phyloP scores from a whole-genome alignment of 495 filamentous ascomycete species.

The Trichocladium uniseriatum region DNA sequence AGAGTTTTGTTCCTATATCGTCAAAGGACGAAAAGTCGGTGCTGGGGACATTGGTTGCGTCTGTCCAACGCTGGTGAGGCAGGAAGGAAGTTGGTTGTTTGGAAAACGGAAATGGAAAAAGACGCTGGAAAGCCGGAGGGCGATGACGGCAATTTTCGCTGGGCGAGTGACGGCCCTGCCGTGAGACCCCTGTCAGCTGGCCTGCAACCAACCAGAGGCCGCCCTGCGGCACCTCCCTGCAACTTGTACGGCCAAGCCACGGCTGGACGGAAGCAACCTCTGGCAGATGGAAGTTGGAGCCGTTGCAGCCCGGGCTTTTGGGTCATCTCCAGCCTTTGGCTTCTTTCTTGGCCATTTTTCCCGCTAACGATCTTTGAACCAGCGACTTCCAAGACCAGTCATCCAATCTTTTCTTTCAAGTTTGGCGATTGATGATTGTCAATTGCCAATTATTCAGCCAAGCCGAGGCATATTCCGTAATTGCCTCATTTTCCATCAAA shows the following conservation, averaged over 20 bases:
- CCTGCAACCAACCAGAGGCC: slow-evolving; percentile 11
- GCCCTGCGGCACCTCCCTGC: slow-evolving; percentile 6
- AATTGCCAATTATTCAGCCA: no score
- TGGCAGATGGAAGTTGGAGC: neutral
- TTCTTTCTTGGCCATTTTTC: no score
- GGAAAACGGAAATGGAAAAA: no score
- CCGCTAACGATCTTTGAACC: no score
- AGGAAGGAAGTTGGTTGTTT: neutral
- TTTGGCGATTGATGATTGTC: no score
- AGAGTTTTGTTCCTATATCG: neutral
- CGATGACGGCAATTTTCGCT: slow-evolving; percentile 19
- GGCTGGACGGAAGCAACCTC: slow-evolving; percentile 14
- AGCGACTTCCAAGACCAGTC: no score
- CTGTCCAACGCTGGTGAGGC: neutral
- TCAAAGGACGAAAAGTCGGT: slow-evolving; percentile 12
- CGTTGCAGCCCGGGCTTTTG: no score
- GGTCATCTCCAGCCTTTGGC: no score
- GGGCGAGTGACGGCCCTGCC: neutral
- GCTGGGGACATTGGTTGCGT: slow-evolving; percentile 17
- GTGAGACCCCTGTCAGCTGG: slow-evolving; percentile 1
- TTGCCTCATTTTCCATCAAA: no score
- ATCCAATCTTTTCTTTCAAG: no score
- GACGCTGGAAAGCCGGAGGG: slow-evolving; percentile 7
- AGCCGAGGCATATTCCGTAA: no score
- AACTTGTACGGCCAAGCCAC: slow-evolving; percentile 10